These are phyloP conservation scores for Barnettozyma sp. DNA, from an alignment of 805 yeast genomes.

Conservation along the genomic window DNA sequence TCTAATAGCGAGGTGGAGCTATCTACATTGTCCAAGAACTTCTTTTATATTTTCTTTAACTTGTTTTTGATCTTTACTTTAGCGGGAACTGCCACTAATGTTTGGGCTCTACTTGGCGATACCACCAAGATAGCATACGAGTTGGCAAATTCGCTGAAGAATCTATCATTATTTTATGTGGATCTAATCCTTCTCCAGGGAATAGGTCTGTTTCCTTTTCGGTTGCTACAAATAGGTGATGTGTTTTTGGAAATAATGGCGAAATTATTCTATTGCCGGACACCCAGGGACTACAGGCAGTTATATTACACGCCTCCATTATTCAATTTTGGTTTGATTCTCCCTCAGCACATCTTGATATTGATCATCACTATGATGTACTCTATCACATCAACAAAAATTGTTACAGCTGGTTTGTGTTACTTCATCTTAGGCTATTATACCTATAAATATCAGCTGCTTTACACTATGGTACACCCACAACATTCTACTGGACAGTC, in stretches of 20 bases:
- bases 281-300: slow-evolving; percentile 75
- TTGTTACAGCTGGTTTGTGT: slow-evolving; percentile 74
- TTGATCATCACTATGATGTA: slow-evolving; percentile 81
- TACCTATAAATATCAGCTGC: slow-evolving; percentile 83
- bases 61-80: slow-evolving; percentile 88
- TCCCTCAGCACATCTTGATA: slow-evolving; percentile 88
- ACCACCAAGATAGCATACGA: slow-evolving; percentile 86
- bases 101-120: slow-evolving; percentile 76
- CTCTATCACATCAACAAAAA: slow-evolving; percentile 85
- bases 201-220: slow-evolving; percentile 84
- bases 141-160: slow-evolving; percentile 73
- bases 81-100: slow-evolving; percentile 84
- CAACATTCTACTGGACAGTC: slow-evolving; percentile 96
- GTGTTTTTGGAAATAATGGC: slow-evolving; percentile 65
- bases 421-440: slow-evolving; percentile 83
- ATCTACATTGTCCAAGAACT: slow-evolving; percentile 87
- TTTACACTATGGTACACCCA: slow-evolving; percentile 89
- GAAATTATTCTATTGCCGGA: slow-evolving; percentile 48
- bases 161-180: slow-evolving; percentile 80
- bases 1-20: slow-evolving; percentile 90
- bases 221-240: slow-evolving; percentile 71
- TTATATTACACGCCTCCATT: slow-evolving; percentile 73
- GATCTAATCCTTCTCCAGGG: slow-evolving; percentile 80
- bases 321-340: slow-evolving; percentile 85
- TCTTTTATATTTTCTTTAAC: slow-evolving; percentile 90